Evolutionary conservation across 176 grass and related monocot genomes (phyloP).

Genomic region (Cocos nucifera): DNA sequence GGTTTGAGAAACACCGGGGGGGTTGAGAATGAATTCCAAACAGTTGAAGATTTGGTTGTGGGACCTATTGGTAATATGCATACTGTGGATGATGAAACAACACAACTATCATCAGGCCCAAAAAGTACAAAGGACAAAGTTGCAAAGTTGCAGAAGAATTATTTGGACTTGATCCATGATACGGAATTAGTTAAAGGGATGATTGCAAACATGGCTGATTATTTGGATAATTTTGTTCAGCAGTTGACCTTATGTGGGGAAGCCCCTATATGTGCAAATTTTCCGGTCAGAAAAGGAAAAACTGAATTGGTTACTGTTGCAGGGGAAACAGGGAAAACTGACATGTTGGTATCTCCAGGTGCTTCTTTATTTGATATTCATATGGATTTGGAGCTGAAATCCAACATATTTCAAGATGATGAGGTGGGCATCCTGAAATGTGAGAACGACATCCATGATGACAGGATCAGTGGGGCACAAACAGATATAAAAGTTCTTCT

Average conservation of each 20-base stretch:
- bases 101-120: background rate
- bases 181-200: slow-evolving; percentile 3
- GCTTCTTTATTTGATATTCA: background rate
- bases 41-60: slow-evolving; percentile 10
- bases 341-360: background rate
- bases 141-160: slow-evolving; percentile 12
- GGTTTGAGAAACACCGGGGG: background rate
- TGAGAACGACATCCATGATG: background rate
- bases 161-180: slow-evolving; percentile 7
- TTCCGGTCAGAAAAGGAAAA: slow-evolving; percentile 3
- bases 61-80: background rate
- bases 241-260: slow-evolving; percentile 8
- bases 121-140: background rate
- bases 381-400: background rate
- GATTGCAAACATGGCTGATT: slow-evolving; percentile 2
- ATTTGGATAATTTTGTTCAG: slow-evolving; percentile 14
- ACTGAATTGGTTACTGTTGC: background rate
- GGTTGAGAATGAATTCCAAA: slow-evolving; percentile 4
- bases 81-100: slow-evolving; percentile 5
- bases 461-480: background rate
- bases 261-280: slow-evolving; percentile 4
- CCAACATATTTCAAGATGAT: background rate
- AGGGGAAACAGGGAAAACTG: background rate
- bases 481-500: slow-evolving; percentile 9
- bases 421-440: background rate